Base-by-base conservation (phyloP, 345 rosid genomes). In the Syzygium oleosum region DNA sequence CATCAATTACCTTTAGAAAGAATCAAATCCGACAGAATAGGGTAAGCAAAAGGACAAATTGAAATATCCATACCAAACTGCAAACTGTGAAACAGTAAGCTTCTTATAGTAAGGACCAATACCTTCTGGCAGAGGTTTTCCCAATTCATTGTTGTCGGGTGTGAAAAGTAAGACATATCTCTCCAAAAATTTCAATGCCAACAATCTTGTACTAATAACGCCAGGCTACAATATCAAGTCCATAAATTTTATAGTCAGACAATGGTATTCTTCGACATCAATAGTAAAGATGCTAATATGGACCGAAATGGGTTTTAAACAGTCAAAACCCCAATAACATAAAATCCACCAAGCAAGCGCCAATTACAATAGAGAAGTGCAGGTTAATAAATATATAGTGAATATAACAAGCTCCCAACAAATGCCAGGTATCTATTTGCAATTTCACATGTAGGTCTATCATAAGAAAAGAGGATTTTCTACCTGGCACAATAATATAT, bases 101-200 rank as follows among this genome's bases (percentile, higher is more conserved):
- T 51, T 51, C 22, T 55, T 56, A 41, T 46, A 86, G 55, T 38
- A 78, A 25, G 83, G 46, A 46, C 13, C 52, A 88, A 86, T 95
- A 98, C 99, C 99, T 98, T 94, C 96, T 15, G 79, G 51, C 83
- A 88, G 87, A 85, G 84, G 59, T 84, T 90, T 92, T 87, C 92
- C 98, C 88, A 92, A 89, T 87, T 96, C 96, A 91, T 89, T 90
- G 88, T 91, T 88, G 87, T 96, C 97, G 49, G 96, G 87, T 84
- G 98, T 94, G 91, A 98, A 98, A 84, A 94, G 96, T 88, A 96
- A 91, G 84, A 98, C 87, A 89, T 91, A 93, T 17, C 91, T 96
- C 92, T 98, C 98, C 98, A 98, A 92, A 91, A 96, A 98, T 92
- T 96, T 98, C 89, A 96, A 90, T 51, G 98, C 96, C 92, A 94